These are phyloP conservation scores for Hemisphaericaspora subhashii DNA, from an alignment of 1,139 yeast species.

Conservation along the genomic window DNA sequence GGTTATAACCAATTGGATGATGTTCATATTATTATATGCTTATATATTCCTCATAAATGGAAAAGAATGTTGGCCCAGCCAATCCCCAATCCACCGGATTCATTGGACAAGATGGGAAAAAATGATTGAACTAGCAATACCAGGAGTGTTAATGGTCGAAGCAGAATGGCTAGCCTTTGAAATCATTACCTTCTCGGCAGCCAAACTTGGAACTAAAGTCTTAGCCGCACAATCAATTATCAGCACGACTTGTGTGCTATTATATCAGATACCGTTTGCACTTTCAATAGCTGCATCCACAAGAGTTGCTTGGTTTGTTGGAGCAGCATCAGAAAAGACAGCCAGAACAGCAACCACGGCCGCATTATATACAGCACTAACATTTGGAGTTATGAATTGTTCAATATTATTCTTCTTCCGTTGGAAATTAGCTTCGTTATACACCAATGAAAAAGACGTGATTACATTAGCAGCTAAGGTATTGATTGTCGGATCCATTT, in stretches of 20 bases:
- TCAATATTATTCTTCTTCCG: conserved; percentile 39
- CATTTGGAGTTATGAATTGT: conserved; percentile 46
- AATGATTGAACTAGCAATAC: conserved; percentile 53
- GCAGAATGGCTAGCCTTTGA: conserved; percentile 74
- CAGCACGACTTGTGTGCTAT: conserved; percentile 64
- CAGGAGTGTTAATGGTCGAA: conserved; percentile 65
- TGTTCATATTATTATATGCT: conserved; percentile 50
- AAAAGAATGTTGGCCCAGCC: conserved; percentile 56
- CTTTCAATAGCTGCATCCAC: conserved; percentile 74
- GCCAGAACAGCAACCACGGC: conserved; percentile 47
- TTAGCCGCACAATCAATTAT: conserved; percentile 75
- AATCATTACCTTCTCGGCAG: conserved; percentile 59
- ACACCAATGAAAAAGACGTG: conserved; percentile 52
- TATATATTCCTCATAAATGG: conserved; percentile 54
- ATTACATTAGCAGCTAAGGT: conserved; percentile 50
- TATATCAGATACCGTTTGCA: conserved; percentile 76
- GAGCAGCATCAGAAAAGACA: conserved; percentile 60
- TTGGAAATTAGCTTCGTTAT: conserved; percentile 43
- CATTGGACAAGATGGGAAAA: conserved; percentile 51
- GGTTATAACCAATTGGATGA: conserved; percentile 66
- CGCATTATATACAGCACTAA: conserved; percentile 39
- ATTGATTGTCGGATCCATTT: conserved; percentile 54
- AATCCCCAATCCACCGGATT: conserved; percentile 38
- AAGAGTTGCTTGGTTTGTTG: conserved; percentile 75
- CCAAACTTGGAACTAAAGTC: conserved; percentile 62